Conservation (phyloP, 495 filamentous ascomycete species). For the Penicillium taxi region DNA sequence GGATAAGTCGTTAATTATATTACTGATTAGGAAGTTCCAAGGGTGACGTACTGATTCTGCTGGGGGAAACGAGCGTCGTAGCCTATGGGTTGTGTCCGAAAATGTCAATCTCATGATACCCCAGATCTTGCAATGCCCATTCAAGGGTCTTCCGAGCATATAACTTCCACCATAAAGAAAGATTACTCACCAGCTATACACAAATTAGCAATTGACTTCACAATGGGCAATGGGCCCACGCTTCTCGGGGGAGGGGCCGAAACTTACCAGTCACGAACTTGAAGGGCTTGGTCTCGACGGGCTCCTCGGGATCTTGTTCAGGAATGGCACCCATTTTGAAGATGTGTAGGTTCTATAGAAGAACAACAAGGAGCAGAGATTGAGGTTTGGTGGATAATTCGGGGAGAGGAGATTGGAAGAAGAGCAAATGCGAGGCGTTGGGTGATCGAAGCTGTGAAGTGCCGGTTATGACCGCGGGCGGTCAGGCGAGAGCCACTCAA, state of each 20-base stretch:
- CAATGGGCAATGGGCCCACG: conserved; percentile 21
- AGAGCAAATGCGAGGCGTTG: conserved; percentile 20
- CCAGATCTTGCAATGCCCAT: conserved; percentile 13
- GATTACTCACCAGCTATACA: conserved; percentile 41
- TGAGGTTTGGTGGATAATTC: conserved; percentile 1
- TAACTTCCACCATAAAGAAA: too few species aligned
- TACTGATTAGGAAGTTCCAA: not conserved
- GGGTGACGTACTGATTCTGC: conserved; percentile 68
- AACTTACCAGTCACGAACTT: conserved; percentile 98
- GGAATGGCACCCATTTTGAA: conserved; percentile 46
- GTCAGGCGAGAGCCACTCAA: conserved; percentile 41
- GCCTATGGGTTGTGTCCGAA: conserved; percentile 49
- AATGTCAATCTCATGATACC: conserved; percentile 24
- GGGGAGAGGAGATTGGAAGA: conserved; percentile 12
- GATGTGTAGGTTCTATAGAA: conserved; percentile 21
- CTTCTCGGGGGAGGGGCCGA: conserved; percentile 16
- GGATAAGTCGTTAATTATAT: conserved; percentile 8
- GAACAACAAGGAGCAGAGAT: conserved; percentile 12
- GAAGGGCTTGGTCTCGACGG: conserved; percentile 92
- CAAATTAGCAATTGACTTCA: conserved; percentile 42
- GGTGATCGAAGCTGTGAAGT: conserved; percentile 36
- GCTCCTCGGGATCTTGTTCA: conserved; percentile 83
- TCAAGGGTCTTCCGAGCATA: conserved; percentile 7
- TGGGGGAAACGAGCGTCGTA: conserved; percentile 99
- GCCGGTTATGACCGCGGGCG: conserved; percentile 37